Percentiles rank a stretch among this genome's conserved stretches.
Evolutionary conservation across 371 early-diverging fungal genomes (phyloP).

Genomic region (Dichotomocladium elegans): DNA sequence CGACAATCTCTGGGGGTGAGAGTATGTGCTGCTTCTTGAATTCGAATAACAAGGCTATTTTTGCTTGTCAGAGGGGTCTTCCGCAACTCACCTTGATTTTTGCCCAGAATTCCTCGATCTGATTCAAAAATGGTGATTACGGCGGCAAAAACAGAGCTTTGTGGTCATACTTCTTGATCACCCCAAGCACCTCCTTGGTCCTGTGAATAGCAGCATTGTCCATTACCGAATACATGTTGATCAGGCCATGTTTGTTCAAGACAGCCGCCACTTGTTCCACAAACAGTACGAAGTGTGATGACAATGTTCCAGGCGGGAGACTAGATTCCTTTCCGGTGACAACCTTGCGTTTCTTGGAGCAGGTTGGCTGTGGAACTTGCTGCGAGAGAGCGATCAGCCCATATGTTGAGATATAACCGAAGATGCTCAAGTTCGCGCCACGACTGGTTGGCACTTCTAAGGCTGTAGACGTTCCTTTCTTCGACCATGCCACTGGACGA

Average conservation of each 20-base stretch:
- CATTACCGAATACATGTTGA: neutral
- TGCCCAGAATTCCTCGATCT: constrained; percentile 14
- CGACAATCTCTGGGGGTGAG: neutral
- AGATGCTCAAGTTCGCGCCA: constrained; percentile 4
- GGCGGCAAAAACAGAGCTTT: constrained; percentile 3
- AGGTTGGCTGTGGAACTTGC: neutral
- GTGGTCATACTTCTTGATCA: neutral
- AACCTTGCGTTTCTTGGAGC: neutral
- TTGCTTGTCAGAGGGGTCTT: neutral
- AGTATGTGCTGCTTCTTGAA: neutral
- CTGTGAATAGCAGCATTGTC: too few relatives aligned
- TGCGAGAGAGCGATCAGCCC: neutral
- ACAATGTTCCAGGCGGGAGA: neutral
- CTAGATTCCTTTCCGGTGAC: neutral
- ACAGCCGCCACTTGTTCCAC: neutral
- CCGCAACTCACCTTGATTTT: neutral
- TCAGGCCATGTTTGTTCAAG: neutral
- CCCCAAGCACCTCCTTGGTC: neutral
- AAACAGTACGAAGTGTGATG: neutral
- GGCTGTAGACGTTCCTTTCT: neutral
- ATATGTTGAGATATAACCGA: constrained; percentile 1
- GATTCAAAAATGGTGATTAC: constrained; percentile 13
- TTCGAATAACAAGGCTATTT: neutral
- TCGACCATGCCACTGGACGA: constrained; percentile 4
- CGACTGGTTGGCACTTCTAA: neutral